Conservation (phyloP, 1,284 basidiomycete species). For the Coniophora puteana region DNA sequence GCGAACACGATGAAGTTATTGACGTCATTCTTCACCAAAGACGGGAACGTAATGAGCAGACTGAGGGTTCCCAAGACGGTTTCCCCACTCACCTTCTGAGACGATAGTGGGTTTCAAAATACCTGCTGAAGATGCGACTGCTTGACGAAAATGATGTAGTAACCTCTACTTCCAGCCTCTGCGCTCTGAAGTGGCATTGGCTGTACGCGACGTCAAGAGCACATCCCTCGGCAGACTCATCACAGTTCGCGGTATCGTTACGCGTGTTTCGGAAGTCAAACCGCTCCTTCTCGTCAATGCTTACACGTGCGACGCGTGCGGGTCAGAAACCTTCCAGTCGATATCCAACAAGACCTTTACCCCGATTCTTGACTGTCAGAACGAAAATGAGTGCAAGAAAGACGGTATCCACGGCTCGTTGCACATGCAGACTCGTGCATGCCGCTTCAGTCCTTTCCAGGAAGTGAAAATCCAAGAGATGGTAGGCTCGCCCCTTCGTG, state of each 20-base stretch:
- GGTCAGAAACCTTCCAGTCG: conserved; percentile 98
- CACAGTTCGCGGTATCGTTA: conserved; percentile 96
- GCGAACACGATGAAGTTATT: conserved; percentile 86
- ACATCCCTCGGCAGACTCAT: conserved; percentile 87
- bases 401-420: conserved; percentile 90
- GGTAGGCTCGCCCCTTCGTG: conserved; percentile 43
- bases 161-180: conserved; percentile 93
- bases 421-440: conserved; percentile 97
- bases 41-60: conserved; percentile 79
- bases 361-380: conserved; percentile 87
- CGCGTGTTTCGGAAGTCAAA: conserved; percentile 98
- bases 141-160: conserved; percentile 42
- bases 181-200: conserved; percentile 68
- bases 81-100: conserved; percentile 91
- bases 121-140: not conserved
- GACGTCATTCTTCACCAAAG: conserved; percentile 95
- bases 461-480: conserved; percentile 99
- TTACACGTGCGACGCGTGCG: conserved; percentile 98
- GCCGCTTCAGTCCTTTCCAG: conserved; percentile 97
- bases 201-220: conserved; percentile 90
- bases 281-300: conserved; percentile 96
- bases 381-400: conserved; percentile 76
- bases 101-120: conserved; percentile 75
- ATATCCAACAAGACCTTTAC: conserved; percentile 92
- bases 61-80: conserved; percentile 63